These are phyloP conservation scores for Crataegus laevigata DNA, from an alignment of 306 rosid genomes.

Conservation along the genomic window DNA sequence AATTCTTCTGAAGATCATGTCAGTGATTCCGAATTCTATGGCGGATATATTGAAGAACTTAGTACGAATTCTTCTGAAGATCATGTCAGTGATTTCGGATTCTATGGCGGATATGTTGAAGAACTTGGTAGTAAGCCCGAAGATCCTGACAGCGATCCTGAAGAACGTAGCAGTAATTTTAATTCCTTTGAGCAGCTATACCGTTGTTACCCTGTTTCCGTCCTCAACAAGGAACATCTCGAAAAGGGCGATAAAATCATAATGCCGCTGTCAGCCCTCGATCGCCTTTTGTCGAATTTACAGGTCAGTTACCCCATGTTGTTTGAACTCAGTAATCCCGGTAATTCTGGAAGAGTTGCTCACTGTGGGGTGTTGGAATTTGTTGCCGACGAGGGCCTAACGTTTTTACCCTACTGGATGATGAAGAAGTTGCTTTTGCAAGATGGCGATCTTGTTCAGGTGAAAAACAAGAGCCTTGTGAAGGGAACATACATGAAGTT, in stretches of 20 bases:
- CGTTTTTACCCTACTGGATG: constrained; percentile 8
- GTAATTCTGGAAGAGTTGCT: not conserved
- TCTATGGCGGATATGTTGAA: not conserved
- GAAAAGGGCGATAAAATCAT: constrained; percentile 13
- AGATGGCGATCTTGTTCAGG: not conserved
- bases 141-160: not conserved
- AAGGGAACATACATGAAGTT: constrained; percentile 9
- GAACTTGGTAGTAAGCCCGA: not conserved
- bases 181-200: not conserved
- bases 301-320: not conserved
- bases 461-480: not conserved
- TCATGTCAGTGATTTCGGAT: not conserved
- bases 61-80: not conserved
- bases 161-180: not conserved
- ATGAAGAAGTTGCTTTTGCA: constrained; percentile 2
- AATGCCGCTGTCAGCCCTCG: constrained; percentile 15
- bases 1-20: not conserved
- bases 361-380: constrained; percentile 17
- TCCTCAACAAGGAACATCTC: not conserved
- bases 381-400: constrained; percentile 5
- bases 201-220: not conserved
- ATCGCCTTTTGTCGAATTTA: not conserved
- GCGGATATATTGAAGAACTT: not conserved
- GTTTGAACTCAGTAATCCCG: not conserved
- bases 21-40: not conserved